Conservation (phyloP, 202 grass and related monocot genomes). For the Setaria italica region DNA sequence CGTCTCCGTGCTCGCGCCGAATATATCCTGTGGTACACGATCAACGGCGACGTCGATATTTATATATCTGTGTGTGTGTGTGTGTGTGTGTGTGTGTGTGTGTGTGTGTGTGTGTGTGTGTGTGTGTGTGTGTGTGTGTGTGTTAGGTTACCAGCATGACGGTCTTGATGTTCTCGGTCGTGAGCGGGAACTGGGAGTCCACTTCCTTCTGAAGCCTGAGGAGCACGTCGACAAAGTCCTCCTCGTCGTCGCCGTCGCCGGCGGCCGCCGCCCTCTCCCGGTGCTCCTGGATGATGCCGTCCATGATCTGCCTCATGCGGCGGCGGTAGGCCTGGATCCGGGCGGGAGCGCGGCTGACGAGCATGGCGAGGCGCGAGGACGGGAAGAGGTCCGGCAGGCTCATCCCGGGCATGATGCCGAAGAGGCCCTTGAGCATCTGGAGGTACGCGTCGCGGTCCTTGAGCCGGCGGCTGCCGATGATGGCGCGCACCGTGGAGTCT, state of each 20-base stretch:
- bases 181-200: conserved; percentile 51
- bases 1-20: conserved; percentile 50
- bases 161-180: conserved; percentile 65
- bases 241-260: conserved; percentile 29
- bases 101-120: too few relatives aligned
- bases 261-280: conserved; percentile 13
- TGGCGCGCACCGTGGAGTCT: conserved; percentile 54
- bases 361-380: conserved; percentile 49
- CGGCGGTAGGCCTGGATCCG: conserved; percentile 14
- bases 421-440: neutral
- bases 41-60: neutral
- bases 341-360: conserved; percentile 31
- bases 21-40: conserved; percentile 41
- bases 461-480: conserved; percentile 54
- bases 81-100: too few relatives aligned
- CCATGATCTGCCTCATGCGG: conserved; percentile 33
- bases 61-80: too few relatives aligned
- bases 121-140: too few relatives aligned
- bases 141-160: conserved; percentile 50
- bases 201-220: conserved; percentile 49
- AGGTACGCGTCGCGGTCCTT: conserved; percentile 48
- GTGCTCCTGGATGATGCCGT: conserved; percentile 57
- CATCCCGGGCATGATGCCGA: conserved; percentile 46
- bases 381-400: conserved; percentile 68
- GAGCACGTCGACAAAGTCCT: conserved; percentile 62